Evolutionary conservation across 495 filamentous ascomycete genomes (phyloP).

Genomic region (Thermothielavioides terrestris): DNA sequence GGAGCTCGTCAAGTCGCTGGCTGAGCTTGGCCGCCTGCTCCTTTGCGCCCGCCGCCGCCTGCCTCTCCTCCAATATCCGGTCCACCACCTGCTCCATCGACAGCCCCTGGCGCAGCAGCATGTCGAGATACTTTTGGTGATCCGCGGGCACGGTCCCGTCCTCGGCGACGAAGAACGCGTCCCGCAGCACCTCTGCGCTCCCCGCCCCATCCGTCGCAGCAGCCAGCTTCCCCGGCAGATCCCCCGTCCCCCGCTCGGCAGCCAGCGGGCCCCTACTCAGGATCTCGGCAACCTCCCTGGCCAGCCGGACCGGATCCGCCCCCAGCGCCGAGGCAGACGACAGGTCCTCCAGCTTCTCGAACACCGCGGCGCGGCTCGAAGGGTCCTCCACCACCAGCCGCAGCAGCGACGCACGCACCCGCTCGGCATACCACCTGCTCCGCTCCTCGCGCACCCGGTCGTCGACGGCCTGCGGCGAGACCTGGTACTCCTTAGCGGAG

Average conservation of each 20-base stretch:
- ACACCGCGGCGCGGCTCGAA: slow-evolving; percentile 6
- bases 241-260: not conserved
- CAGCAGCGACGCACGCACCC: slow-evolving; percentile 24
- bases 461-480: slow-evolving; percentile 31
- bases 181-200: slow-evolving; percentile 23
- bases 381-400: slow-evolving; percentile 26
- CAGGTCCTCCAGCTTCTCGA: slow-evolving; percentile 22
- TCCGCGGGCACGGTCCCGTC: slow-evolving; percentile 14
- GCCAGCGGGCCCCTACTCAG: slow-evolving; percentile 8
- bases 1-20: slow-evolving; percentile 34
- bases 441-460: slow-evolving; percentile 35
- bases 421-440: slow-evolving; percentile 36
- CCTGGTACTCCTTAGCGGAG: slow-evolving; percentile 28
- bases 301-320: slow-evolving; percentile 6
- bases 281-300: slow-evolving; percentile 17
- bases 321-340: not conserved
- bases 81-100: slow-evolving; percentile 32
- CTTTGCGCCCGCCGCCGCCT: slow-evolving; percentile 21
- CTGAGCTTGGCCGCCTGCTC: slow-evolving; percentile 30
- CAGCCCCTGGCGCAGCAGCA: slow-evolving; percentile 24
- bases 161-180: slow-evolving; percentile 28
- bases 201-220: slow-evolving; percentile 12
- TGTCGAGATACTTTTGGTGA: slow-evolving; percentile 33
- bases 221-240: slow-evolving; percentile 16
- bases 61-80: slow-evolving; percentile 29